Base-by-base conservation (phyloP, 2,329 filamentous ascomycete species). In the Graphilbum ipis-grandicollis region DNA sequence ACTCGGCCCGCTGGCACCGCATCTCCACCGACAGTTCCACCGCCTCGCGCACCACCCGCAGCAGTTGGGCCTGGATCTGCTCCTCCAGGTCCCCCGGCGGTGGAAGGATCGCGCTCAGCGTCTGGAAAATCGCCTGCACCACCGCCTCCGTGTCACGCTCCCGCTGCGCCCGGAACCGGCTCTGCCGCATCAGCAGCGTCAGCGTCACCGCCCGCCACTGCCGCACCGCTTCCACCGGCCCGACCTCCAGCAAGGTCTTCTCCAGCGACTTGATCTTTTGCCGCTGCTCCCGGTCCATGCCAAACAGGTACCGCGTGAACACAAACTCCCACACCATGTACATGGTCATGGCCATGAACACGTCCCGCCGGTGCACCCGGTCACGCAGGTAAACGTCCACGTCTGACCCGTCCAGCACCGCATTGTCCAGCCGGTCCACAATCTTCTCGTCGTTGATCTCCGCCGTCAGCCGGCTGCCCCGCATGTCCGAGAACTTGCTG, bases 251-350 rank as follows among this genome's bases (percentile, higher is more conserved):
- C 22, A 98, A 68, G 29, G 81, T 77, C 63, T 93, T 94, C 60
- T 98, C 92, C 9, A 98, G 71, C 25, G 80, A 76, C 62, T 98
- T 96, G 55, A 98, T 77, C 58, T 96, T 96, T 57, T 96, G 86
- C 48, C 90, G 75, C 58, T 98, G 90, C 57, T 96, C 90, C 48
- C 86, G 74, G 54, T 98, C 90, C 84, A 98, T 93, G 49, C 90
- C 90, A 54, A 98, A 98, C 19, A 98, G 75, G 56, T 98, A 98
- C 44, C 90, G 76, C 9, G 88, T 94, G 54, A 98, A 98, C 53
- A 98, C 78, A 52, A 92, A 94, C 57, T 98, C 90, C 86, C 86
- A 98, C 36, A 98, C 77, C 85, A 98, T 94, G 43, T 81, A 90
- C 86, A 96, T 96, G 39, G 88, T 83, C 56, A 98, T 85, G 28